Evolutionary conservation across 805 yeast species (phyloP).

Genomic region (Lipomyces starkeyi): DNA sequence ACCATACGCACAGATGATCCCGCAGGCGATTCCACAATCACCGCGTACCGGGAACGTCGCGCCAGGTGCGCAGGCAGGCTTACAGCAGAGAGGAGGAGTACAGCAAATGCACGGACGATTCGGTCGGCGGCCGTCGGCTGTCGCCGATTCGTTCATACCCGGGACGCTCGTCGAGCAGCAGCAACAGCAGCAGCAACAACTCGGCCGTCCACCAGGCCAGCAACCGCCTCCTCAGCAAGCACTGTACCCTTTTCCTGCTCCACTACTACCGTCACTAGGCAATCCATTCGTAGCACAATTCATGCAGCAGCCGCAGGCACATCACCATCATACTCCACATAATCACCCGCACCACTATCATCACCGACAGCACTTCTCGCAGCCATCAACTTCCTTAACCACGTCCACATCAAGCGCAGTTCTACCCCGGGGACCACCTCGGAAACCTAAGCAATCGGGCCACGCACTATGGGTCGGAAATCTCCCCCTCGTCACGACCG

Average conservation of each 20-base stretch:
- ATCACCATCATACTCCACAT: constrained; percentile 11
- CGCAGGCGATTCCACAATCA: constrained; percentile 6
- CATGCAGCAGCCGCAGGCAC: constrained; percentile 10
- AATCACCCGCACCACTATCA: constrained; percentile 13
- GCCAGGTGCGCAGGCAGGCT: not conserved
- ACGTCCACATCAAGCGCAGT: constrained; percentile 8
- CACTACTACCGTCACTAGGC: not conserved
- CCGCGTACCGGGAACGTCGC: not conserved
- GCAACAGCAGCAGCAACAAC: constrained; percentile 10
- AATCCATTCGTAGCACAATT: constrained; percentile 3
- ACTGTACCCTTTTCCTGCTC: not conserved
- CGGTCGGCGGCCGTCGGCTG: constrained; percentile 16
- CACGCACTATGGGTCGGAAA: constrained; percentile 57
- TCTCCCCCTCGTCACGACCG: constrained; percentile 47
- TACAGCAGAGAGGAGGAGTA: not conserved
- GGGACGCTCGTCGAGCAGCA: constrained; percentile 4
- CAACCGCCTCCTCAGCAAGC: constrained; percentile 11
- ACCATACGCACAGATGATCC: not conserved
- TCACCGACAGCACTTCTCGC: constrained; percentile 5
- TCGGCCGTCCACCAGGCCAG: constrained; percentile 3
- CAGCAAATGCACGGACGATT: not conserved
- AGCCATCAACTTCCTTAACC: constrained; percentile 8
- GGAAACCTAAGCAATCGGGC: constrained; percentile 49
- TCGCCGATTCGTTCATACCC: constrained; percentile 8
- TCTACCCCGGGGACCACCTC: constrained; percentile 50